Percentiles rank a stretch among this genome's conserved stretches.
Evolutionary conservation across 768 basidiomycete genomes (phyloP).

Genomic region (Pholiota molesta): DNA sequence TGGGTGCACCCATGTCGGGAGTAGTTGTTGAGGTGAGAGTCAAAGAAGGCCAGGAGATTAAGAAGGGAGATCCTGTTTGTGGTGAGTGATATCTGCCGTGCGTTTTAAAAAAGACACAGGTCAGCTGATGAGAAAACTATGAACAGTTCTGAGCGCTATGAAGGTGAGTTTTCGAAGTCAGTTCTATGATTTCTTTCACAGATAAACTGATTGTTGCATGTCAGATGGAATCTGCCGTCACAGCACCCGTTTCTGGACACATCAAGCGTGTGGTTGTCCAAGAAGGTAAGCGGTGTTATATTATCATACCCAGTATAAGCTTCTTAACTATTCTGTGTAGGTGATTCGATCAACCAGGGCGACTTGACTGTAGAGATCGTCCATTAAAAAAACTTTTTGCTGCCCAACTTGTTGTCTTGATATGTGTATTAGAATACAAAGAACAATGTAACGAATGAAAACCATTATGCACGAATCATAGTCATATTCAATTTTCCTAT

Average conservation of each 20-base stretch:
- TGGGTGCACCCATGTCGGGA: slow-evolving; percentile 97
- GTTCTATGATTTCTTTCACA: slow-evolving; percentile 7
- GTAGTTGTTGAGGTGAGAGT: slow-evolving; percentile 98
- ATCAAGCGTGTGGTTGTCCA: slow-evolving; percentile 91
- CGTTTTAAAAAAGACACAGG: slow-evolving; percentile 5
- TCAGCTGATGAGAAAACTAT: slow-evolving; percentile 25
- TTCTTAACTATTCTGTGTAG: slow-evolving; percentile 35
- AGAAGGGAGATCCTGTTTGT: slow-evolving; percentile 96
- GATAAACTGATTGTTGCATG: slow-evolving; percentile 19
- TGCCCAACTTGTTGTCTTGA: background rate
- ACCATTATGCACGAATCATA: background rate
- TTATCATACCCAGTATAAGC: background rate
- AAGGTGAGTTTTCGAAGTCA: slow-evolving; percentile 59
- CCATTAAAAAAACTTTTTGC: slow-evolving; percentile 24
- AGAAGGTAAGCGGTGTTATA: slow-evolving; percentile 58
- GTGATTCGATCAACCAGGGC: slow-evolving; percentile 94
- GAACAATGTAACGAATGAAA: background rate
- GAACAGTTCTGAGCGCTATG: slow-evolving; percentile 91
- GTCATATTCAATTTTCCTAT: background rate
- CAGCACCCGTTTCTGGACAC: slow-evolving; percentile 95
- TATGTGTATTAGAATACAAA: background rate
- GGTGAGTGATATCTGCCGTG: slow-evolving; percentile 50
- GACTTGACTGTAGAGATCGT: slow-evolving; percentile 87
- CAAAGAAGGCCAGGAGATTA: slow-evolving; percentile 97
- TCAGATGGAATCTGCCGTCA: slow-evolving; percentile 97